These are phyloP conservation scores for Cryoendolithus antarcticus DNA, from an alignment of 2,329 filamentous ascomycete species.

Conservation along the genomic window DNA sequence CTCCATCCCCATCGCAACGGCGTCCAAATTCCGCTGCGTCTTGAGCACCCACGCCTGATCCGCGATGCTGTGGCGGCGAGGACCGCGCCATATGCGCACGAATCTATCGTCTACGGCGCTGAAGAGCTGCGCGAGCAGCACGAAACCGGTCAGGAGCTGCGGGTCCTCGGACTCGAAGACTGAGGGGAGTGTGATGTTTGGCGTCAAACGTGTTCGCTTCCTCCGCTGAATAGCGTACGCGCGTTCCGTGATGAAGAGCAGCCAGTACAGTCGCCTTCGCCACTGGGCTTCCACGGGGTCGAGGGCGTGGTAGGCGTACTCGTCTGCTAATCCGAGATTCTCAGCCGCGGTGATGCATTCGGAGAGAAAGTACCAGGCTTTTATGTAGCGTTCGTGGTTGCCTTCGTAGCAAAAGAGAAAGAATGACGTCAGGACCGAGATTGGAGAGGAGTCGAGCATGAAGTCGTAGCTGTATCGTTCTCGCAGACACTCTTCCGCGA, in stretches of 20 bases:
- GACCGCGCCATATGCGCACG: conserved; percentile 23
- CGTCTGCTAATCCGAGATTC: conserved; percentile 23
- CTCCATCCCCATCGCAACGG: conserved; percentile 16
- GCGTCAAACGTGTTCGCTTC: conserved; percentile 21
- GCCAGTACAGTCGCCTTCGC: conserved; percentile 23
- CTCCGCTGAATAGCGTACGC: conserved; percentile 25
- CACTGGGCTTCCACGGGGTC: conserved; percentile 22
- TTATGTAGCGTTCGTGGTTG: conserved; percentile 21
- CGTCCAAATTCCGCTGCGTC: conserved; percentile 23
- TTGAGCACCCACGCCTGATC: conserved; percentile 22
- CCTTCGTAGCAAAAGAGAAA: conserved; percentile 25
- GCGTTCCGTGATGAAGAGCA: conserved; percentile 25
- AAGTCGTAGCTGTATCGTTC: conserved; percentile 21
- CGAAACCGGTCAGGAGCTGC: conserved; percentile 22
- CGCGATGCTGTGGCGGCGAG: conserved; percentile 20
- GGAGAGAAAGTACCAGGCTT: conserved; percentile 25
- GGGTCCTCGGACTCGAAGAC: conserved; percentile 24
- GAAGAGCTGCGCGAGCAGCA: conserved; percentile 24
- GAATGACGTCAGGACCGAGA: conserved; percentile 24
- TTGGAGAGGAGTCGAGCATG: conserved; percentile 13
- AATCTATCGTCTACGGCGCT: conserved; percentile 24
- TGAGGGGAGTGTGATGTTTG: conserved; percentile 19
- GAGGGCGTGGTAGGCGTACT: conserved; percentile 19
- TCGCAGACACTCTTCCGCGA: conserved; percentile 23
- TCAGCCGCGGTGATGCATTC: conserved; percentile 24